A percentile compares a stretch with the other conserved stretches of the same genome.
These are phyloP conservation scores for Discostella stelligeroides DNA, from an alignment of 108 stramenopile species.

Conservation along the genomic window DNA sequence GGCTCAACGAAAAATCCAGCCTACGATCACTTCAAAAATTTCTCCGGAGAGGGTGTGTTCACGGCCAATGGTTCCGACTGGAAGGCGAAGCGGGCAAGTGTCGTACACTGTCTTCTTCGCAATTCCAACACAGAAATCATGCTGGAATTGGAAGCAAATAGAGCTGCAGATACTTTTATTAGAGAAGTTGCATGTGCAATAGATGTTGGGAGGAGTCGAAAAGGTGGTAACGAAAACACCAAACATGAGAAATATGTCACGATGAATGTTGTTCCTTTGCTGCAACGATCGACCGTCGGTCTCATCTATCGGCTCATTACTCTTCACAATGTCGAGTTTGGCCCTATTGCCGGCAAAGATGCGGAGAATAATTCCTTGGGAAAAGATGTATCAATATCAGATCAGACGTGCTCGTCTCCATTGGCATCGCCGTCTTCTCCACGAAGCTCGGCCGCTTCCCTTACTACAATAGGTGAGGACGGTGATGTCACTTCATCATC, in stretches of 20 bases:
- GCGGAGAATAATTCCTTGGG: conserved; percentile 6
- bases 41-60: conserved; percentile 91
- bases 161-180: conserved; percentile 59
- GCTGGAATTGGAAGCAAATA: conserved; percentile 68
- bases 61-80: conserved; percentile 91
- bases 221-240: not conserved
- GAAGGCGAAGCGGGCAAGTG: conserved; percentile 87
- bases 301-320: conserved; percentile 86
- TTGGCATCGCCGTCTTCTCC: conserved; percentile 7
- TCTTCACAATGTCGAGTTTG: conserved; percentile 45
- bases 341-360: conserved; percentile 5
- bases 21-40: conserved; percentile 92
- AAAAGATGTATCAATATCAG: not conserved
- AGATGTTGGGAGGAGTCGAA: not conserved
- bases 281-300: conserved; percentile 76
- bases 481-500: conserved; percentile 11
- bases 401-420: too few species aligned
- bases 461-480: not conserved
- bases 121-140: conserved; percentile 23
- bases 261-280: conserved; percentile 70
- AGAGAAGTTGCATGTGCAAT: conserved; percentile 15
- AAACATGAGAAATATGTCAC: conserved; percentile 18
- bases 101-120: conserved; percentile 71
- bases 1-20: conserved; percentile 86
- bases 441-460: conserved; percentile 6